Evolutionary conservation across 768 basidiomycete genomes (phyloP).

Genomic region (Lactarius trivialis): DNA sequence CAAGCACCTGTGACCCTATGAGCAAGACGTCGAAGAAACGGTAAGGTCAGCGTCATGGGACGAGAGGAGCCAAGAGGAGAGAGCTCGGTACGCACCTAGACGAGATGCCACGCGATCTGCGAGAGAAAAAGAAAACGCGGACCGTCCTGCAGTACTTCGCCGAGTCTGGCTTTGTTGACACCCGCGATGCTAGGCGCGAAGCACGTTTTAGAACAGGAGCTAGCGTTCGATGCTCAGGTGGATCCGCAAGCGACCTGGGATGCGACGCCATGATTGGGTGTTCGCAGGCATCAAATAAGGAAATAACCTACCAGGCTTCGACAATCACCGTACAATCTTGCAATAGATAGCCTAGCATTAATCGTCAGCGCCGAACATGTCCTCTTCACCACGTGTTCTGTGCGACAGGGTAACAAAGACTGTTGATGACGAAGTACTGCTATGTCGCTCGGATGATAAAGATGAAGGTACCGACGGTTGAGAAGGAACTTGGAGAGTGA

Average conservation of each 20-base stretch:
- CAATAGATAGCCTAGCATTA: too few relatives aligned
- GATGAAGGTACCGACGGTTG: too few relatives aligned
- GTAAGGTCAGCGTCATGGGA: conserved; percentile 36
- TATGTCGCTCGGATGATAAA: too few relatives aligned
- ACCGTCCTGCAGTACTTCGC: too few relatives aligned
- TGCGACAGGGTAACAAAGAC: too few relatives aligned
- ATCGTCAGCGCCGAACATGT: too few relatives aligned
- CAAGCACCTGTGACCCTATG: conserved; percentile 52
- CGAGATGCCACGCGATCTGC: conserved; percentile 34
- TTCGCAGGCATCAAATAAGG: conserved; percentile 21
- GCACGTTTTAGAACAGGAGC: conserved; percentile 86
- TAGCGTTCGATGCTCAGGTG: conserved; percentile 88
- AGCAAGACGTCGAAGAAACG: conserved; percentile 49
- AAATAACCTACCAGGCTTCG: conserved; percentile 37
- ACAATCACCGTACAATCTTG: conserved; percentile 69
- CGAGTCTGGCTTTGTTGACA: conserved; percentile 34
- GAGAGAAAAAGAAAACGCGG: too few relatives aligned
- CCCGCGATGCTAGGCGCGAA: conserved; percentile 63
- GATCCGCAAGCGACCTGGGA: conserved; percentile 58
- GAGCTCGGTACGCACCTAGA: conserved; percentile 46
- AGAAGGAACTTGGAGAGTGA: too few relatives aligned
- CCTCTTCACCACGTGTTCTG: too few relatives aligned
- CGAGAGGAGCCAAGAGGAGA: too few relatives aligned
- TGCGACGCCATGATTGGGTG: conserved; percentile 65
- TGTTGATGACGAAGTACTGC: too few relatives aligned